Percentiles rank a stretch among this genome's conserved stretches.
Conservation (phyloP, 352 stramenopile genomes). For the Phytophthora hybrid region DNA sequence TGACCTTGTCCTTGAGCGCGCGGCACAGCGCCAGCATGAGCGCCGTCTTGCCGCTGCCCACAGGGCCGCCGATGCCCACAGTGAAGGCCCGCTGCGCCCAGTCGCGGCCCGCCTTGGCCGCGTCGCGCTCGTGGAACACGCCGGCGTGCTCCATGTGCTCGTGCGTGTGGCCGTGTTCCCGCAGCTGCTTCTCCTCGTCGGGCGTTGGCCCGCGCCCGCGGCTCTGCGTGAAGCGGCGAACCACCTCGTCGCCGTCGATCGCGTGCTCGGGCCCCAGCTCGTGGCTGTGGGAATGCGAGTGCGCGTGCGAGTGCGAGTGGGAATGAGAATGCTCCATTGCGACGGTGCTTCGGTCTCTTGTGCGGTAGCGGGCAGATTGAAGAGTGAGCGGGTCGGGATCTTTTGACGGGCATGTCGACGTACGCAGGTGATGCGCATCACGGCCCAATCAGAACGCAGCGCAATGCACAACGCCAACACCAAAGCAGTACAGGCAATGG, state of each 20-base stretch:
- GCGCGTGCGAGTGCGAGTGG: conserved; percentile 44
- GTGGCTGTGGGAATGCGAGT: conserved; percentile 48
- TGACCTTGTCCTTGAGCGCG: conserved; percentile 82
- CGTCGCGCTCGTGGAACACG: conserved; percentile 74
- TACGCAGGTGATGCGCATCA: conserved; percentile 10
- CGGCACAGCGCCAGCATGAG: conserved; percentile 95
- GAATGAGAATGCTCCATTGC: conserved; percentile 45
- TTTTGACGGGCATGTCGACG: background rate
- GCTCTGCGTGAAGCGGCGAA: conserved; percentile 71
- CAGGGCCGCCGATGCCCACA: conserved; percentile 96
- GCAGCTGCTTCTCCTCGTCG: conserved; percentile 81
- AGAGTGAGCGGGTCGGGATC: conserved; percentile 27
- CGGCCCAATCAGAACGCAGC: conserved; percentile 10
- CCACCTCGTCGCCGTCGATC: conserved; percentile 71
- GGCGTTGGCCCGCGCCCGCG: conserved; percentile 69
- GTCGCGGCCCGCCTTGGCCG: conserved; percentile 61
- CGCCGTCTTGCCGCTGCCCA: conserved; percentile 96
- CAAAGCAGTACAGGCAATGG: background rate
- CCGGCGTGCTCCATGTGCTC: conserved; percentile 89
- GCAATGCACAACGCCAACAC: background rate
- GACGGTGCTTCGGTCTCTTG: background rate
- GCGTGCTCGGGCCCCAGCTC: conserved; percentile 45
- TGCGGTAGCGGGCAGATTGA: conserved; percentile 5
- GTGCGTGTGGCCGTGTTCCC: conserved; percentile 90
- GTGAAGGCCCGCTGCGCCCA: conserved; percentile 93